Percentiles rank a stretch among this genome's conserved stretches.
Evolutionary conservation across 768 basidiomycete genomes (phyloP).

Genomic region (Leccinum variicolor): DNA sequence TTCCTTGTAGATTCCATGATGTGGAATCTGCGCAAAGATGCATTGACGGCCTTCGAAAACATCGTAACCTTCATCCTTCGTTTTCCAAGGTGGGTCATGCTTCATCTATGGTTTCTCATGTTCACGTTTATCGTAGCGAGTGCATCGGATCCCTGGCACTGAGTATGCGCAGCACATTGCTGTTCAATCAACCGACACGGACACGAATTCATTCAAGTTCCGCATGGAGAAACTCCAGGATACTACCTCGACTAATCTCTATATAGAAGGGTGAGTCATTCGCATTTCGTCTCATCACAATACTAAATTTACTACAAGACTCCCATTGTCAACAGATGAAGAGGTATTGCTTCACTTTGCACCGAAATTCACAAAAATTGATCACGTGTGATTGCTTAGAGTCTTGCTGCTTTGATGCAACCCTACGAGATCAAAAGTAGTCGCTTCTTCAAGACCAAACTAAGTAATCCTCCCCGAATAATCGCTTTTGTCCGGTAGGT

Average conservation of each 20-base stretch:
- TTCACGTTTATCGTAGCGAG: conserved; percentile 37
- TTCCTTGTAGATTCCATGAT: conserved; percentile 54
- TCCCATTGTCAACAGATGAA: conserved; percentile 70
- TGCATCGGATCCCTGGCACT: conserved; percentile 84
- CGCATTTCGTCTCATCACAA: background rate
- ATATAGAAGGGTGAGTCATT: conserved; percentile 64
- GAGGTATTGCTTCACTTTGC: conserved; percentile 34
- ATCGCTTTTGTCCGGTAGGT: conserved; percentile 78
- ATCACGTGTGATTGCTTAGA: conserved; percentile 33
- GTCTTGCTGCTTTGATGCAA: conserved; percentile 59
- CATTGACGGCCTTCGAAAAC: conserved; percentile 64
- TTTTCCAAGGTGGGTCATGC: conserved; percentile 67
- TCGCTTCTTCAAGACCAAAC: conserved; percentile 75
- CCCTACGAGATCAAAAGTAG: conserved; percentile 73
- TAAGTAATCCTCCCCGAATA: conserved; percentile 73
- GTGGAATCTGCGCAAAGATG: conserved; percentile 71
- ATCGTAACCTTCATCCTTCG: conserved; percentile 79
- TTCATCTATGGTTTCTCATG: background rate
- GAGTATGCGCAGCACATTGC: conserved; percentile 44
- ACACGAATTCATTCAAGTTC: conserved; percentile 58
- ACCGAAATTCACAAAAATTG: background rate
- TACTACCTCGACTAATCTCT: conserved; percentile 66
- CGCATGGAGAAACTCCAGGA: conserved; percentile 77
- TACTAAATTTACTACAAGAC: conserved; percentile 31
- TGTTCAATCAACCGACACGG: conserved; percentile 25